Base-by-base conservation (phyloP, 2,329 filamentous ascomycete species). In the Cytospora schulzeri region DNA sequence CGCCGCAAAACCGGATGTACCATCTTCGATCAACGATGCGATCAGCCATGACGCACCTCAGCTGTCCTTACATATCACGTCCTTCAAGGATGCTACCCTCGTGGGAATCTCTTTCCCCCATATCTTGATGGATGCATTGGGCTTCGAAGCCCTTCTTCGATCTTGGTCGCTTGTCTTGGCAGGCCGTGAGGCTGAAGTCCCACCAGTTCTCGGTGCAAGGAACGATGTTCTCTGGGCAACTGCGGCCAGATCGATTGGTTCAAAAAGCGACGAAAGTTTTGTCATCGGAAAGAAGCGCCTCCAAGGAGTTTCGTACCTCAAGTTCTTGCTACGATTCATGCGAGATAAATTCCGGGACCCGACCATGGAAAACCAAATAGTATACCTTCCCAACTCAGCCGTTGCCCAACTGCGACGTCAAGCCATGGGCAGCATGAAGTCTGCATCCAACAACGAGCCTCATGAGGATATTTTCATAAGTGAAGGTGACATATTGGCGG, bases 31-130 rank as follows among this genome's bases (percentile, higher is more conserved):
- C 0, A 69, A 74, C 0, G 79, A 82, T 58, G 79, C 77, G 63
- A 60, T 81, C 12, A 69, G 70, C 31, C 63, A 71, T 2, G 80
- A 83, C 67, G 70, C 67, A 28, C 81, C 82, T 2, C 77, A 80
- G 68, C 69, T 85, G 6, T 75, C 76, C 7, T 71, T 85, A 2
- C 79, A 81, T 67, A 73, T 84, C 51, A 77, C 77, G 2, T 76
- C 77, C 0, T 85, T 85, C 68, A 70, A 68, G 1, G 78, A 85
- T 61, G 78, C 79, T 0, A 85, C 83, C 0, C 69, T 85, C 0
- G 71, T 85, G 2, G 74, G 75, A 0, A 65, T 85, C 0, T 71
- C 72, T 3, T 82, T 76, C 72, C 76, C 78, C 1, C 83, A 85
- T 68, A 78, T 76, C 0, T 68, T 83, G 1, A 77, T 78, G 66